phyloP scores from a whole-genome alignment of 257 asterid species.

The Solanum chmielewskii region DNA sequence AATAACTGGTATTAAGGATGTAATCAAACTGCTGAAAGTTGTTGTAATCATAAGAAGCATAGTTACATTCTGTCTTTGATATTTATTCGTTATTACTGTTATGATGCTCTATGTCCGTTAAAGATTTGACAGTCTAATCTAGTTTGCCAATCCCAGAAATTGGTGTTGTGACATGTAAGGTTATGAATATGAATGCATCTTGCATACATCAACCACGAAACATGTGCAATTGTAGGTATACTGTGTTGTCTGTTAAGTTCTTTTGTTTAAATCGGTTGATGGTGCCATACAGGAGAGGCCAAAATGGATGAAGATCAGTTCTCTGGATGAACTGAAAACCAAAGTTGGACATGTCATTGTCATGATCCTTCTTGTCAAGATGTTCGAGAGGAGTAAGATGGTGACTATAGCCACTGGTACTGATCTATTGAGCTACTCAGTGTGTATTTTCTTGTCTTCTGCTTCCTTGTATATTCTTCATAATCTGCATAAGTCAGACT shows the following conservation, averaged over 20 bases:
- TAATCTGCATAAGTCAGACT: slow-evolving; percentile 62
- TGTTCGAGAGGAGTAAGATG: slow-evolving; percentile 98
- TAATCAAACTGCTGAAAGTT: not conserved
- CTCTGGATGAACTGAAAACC: slow-evolving; percentile 82
- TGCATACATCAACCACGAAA: not conserved
- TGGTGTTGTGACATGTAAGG: not conserved
- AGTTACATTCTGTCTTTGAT: not conserved
- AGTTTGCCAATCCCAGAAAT: not conserved
- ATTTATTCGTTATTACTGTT: not conserved
- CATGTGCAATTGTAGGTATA: not conserved
- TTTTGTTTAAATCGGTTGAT: not conserved
- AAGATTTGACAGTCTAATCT: not conserved
- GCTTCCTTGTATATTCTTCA: slow-evolving; percentile 92
- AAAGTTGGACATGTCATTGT: slow-evolving; percentile 95
- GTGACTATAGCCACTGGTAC: slow-evolving; percentile 74
- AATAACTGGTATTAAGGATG: not conserved
- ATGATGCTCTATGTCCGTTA: not conserved
- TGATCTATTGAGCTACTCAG: slow-evolving; percentile 77
- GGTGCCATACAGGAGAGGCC: slow-evolving; percentile 69
- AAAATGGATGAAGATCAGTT: slow-evolving; percentile 93
- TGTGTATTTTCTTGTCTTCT: slow-evolving; percentile 79
- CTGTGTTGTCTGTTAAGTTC: not conserved
- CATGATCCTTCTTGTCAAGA: slow-evolving; percentile 93
- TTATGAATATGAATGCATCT: not conserved
- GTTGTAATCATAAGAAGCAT: not conserved